Evolutionary conservation across 2,329 filamentous ascomycete species (phyloP).

Genomic region (Bipolaris bicolor): DNA sequence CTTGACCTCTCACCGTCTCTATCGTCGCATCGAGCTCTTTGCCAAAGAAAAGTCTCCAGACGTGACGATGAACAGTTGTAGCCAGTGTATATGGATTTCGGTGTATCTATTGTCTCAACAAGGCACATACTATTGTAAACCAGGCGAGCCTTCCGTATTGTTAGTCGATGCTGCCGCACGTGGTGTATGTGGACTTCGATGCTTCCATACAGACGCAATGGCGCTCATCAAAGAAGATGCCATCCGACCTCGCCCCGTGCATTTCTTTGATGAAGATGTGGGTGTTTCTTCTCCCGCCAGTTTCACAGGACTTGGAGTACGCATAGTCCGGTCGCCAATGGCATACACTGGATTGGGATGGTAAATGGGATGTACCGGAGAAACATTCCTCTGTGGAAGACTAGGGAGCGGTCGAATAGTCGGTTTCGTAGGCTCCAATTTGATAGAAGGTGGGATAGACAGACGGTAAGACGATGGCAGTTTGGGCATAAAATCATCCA

Average conservation of each 20-base stretch:
- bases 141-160: slow-evolving; percentile 7
- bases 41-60: too few relatives aligned
- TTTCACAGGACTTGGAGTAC: slow-evolving; percentile 39
- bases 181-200: slow-evolving; percentile 17
- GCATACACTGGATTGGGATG: slow-evolving; percentile 33
- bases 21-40: too few relatives aligned
- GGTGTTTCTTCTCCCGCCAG: slow-evolving; percentile 26
- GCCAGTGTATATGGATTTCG: too few relatives aligned
- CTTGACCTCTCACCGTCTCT: not conserved
- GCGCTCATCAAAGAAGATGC: slow-evolving; percentile 29
- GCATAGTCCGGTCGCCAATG: slow-evolving; percentile 33
- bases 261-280: slow-evolving; percentile 27
- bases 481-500: slow-evolving; percentile 8
- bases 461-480: slow-evolving; percentile 25
- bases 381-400: slow-evolving; percentile 27
- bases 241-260: slow-evolving; percentile 17
- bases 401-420: slow-evolving; percentile 18
- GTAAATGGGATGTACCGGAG: slow-evolving; percentile 25
- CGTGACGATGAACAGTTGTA: too few relatives aligned
- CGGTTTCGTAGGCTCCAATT: slow-evolving; percentile 21
- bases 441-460: slow-evolving; percentile 34
- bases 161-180: not conserved
- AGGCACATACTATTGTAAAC: slow-evolving; percentile 1
- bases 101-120: too few relatives aligned
- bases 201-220: slow-evolving; percentile 34